Percentiles rank a stretch among this genome's conserved stretches.
phyloP scores from a whole-genome alignment of 805 yeast species.

The Lipomyces sp. region DNA sequence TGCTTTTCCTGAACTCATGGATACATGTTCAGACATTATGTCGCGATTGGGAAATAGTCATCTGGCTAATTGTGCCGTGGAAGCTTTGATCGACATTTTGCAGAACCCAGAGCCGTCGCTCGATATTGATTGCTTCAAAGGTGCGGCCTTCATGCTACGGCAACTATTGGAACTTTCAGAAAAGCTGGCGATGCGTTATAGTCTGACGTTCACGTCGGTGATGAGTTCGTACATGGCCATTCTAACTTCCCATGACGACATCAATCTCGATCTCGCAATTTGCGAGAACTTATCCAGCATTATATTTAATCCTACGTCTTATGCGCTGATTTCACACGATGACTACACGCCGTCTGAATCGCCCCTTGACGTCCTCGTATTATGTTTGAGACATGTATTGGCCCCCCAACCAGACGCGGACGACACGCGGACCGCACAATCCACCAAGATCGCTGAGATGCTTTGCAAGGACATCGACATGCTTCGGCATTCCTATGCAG shows the following conservation, averaged over 20 bases:
- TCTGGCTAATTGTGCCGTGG: conserved; percentile 39
- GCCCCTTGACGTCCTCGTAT: conserved; percentile 42
- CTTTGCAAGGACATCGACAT: conserved; percentile 32
- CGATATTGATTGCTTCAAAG: conserved; percentile 29
- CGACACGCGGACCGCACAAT: background rate
- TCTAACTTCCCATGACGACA: conserved; percentile 38
- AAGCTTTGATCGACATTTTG: conserved; percentile 37
- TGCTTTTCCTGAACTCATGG: conserved; percentile 40
- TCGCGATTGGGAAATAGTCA: conserved; percentile 42
- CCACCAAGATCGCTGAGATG: conserved; percentile 28
- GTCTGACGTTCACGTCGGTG: conserved; percentile 36
- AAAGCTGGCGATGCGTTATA: conserved; percentile 33
- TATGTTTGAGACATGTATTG: background rate
- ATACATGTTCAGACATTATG: conserved; percentile 43
- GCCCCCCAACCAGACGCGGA: background rate
- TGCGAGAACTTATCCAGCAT: conserved; percentile 43
- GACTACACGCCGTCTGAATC: conserved; percentile 39
- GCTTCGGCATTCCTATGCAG: conserved; percentile 39
- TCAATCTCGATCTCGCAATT: conserved; percentile 43
- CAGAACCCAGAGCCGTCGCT: conserved; percentile 27
- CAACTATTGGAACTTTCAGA: conserved; percentile 33
- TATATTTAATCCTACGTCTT: conserved; percentile 38
- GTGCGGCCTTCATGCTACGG: conserved; percentile 39
- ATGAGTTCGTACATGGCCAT: conserved; percentile 40
- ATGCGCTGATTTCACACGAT: conserved; percentile 33